Evolutionary conservation across 2,329 filamentous ascomycete genomes (phyloP), one percentile per base, ranked within the genome.

Genomic region (Ophioceras dolichostomum): DNA sequence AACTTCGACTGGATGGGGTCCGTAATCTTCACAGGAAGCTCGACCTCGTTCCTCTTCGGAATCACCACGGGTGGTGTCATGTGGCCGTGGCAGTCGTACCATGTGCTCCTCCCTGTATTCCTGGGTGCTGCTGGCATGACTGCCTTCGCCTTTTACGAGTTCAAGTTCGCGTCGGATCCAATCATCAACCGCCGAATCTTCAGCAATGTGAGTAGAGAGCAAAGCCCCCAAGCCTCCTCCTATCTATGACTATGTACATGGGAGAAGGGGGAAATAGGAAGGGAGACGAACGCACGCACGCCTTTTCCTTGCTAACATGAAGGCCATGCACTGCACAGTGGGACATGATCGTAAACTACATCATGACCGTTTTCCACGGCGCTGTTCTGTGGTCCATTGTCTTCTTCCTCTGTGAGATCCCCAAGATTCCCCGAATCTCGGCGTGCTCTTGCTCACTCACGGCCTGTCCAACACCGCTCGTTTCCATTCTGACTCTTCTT

Each of bases 11-110:
- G 72, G 66, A 38, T 73, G 22, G 79, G 80, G 2, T 67, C 70
- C 4, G 44, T 68, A 1, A 48, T 84, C 4, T 83, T 84, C 49
- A 61, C 79, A 14, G 67, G 60, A 10, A 69, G 70, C 12, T 62
- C 66, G 10, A 74, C 73, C 0, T 67, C 66, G 17, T 70, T 81
- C 47, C 53, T 81, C 29, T 73, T 80, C 32, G 71, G 73, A 0
- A 50, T 81, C 4, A 76, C 74, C 2, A 78, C 74, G 64, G 79
- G 76, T 9, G 78, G 76, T 27, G 65, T 80, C 8, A 70, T 77
- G 57, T 83, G 79, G 49, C 48, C 64, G 0, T 84, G 79, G 79
- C 51, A 58, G 32, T 74, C 67, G 4, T 80, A 71, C 65, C 63
- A 65, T 2, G 78, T 75, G 0, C 57, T 84, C 2, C 64, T 78